Base-by-base conservation (phyloP, 192 early-diverging fungal genomes). In the Paraglomus occultum region DNA sequence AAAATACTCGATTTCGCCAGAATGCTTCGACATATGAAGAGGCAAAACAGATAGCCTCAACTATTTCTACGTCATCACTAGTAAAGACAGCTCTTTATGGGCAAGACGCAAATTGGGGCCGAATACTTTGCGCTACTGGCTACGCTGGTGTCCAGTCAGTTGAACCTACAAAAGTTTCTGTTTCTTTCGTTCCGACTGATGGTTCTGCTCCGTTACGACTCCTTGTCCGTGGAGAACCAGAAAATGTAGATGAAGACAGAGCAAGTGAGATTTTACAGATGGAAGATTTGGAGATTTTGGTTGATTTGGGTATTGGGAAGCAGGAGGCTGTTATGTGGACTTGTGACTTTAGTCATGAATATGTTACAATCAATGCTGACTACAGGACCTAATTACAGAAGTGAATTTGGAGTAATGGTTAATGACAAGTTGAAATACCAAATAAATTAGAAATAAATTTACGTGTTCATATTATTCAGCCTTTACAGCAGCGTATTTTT, bases 91-190 rank as follows among this genome's bases (percentile, higher is more conserved):
- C 96, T 15, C 80, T 98, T 43, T 98, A 90, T 72, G 96, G 96
- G 1, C 88, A 94, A 76, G 96, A 98, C 79, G 96, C 96, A 50
- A 98, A 98, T 77, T 98, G 96, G 96, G 96, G 96, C 20, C 88
- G 96, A 45, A 92, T 96, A 54, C 79, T 95, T 38, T 96, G 94
- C 64, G 94, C 94, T 0, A 91, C 95, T 12, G 94, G 94, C 7
- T 96, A 96, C 76, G 79, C 87, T 31, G 87, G 86, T 4, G 87
- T 94, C 8, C 77, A 87, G 9, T 76, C 77, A 8, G 79, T 97
- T 43, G 83, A 90, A 17, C 91, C 95, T 8, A 73, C 73, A 7
- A 84, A 83, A 54, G 95, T 96, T 18, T 88, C 84, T 20, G 83
- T 98, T 51, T 77, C 86, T 11, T 84, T 98, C 59, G 75, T 88